Conservation (phyloP, 139 green algal genomes). For the Closterium sp. region DNA sequence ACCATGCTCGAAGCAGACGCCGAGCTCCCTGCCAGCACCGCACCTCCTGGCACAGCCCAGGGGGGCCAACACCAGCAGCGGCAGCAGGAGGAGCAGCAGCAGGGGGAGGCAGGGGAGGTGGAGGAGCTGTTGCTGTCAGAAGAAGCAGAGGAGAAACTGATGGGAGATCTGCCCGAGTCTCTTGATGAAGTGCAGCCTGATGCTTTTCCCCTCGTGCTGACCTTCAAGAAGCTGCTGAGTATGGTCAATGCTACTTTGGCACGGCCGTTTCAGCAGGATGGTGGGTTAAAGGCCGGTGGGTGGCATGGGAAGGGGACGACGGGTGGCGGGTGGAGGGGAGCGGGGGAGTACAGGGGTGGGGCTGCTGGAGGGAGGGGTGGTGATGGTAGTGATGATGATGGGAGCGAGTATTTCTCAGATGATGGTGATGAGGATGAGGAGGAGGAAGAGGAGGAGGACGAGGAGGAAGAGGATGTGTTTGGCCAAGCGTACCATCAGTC, state of each 20-base stretch:
- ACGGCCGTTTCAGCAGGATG: conserved; percentile 60
- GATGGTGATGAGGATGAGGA: background rate
- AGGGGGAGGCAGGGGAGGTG: conserved; percentile 3
- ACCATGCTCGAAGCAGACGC: no score
- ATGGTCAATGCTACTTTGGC: conserved; percentile 67
- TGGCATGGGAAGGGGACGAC: background rate
- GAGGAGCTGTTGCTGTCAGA: conserved; percentile 14
- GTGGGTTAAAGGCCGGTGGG: background rate
- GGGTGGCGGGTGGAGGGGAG: background rate
- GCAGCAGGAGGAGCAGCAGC: background rate
- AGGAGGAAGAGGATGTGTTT: background rate
- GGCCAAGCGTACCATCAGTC: no score
- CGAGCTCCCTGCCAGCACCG: no score
- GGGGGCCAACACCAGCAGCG: background rate
- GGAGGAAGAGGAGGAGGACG: conserved; percentile 3
- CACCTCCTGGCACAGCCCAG: background rate
- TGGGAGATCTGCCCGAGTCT: conserved; percentile 31
- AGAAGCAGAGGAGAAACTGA: conserved; percentile 8
- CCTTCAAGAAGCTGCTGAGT: conserved; percentile 59
- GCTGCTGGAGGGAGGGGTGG: background rate
- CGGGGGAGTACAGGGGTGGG: background rate
- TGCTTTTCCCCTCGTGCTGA: conserved; percentile 76
- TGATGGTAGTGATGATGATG: background rate
- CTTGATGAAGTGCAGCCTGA: conserved; percentile 4
- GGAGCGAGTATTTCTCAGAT: background rate